Conservation (phyloP, 2,329 filamentous ascomycete genomes). For the Colletotrichum sp. region DNA sequence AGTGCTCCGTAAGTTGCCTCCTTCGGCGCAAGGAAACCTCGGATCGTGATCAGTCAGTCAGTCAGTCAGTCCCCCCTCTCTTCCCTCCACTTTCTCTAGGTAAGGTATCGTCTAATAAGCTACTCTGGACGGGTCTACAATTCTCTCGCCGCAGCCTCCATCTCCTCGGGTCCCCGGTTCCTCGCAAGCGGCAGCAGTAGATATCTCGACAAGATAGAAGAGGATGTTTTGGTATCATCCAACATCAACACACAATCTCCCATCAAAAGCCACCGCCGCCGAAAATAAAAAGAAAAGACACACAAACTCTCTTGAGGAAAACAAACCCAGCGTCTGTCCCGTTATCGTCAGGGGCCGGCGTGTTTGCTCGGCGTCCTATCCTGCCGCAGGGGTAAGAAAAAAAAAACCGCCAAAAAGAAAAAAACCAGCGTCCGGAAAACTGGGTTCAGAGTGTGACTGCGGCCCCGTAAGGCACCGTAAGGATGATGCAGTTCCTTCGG, state of each 20-base stretch:
- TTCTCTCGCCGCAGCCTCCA: background rate
- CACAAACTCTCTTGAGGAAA: background rate
- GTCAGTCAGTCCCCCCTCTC: background rate
- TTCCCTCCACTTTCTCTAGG: background rate
- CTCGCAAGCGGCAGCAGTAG: background rate
- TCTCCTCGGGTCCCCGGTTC: background rate
- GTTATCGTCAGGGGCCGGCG: background rate
- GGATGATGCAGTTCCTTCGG: conserved; percentile 10
- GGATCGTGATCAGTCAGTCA: background rate
- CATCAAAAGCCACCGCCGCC: background rate
- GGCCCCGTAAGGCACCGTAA: conserved; percentile 12
- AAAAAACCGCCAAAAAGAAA: background rate
- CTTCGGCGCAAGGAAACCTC: background rate
- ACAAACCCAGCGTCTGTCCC: background rate
- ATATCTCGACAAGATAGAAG: background rate
- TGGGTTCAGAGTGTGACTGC: background rate
- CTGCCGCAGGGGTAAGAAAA: background rate
- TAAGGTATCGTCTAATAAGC: background rate
- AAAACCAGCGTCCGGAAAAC: background rate
- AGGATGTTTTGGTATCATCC: background rate
- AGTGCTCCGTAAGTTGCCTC: background rate
- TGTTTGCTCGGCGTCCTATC: background rate
- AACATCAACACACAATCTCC: background rate
- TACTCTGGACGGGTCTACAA: background rate
- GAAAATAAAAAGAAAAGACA: background rate